Base-by-base conservation (phyloP, 208 protist genomes). In the Endotrypanum monterogeii region DNA sequence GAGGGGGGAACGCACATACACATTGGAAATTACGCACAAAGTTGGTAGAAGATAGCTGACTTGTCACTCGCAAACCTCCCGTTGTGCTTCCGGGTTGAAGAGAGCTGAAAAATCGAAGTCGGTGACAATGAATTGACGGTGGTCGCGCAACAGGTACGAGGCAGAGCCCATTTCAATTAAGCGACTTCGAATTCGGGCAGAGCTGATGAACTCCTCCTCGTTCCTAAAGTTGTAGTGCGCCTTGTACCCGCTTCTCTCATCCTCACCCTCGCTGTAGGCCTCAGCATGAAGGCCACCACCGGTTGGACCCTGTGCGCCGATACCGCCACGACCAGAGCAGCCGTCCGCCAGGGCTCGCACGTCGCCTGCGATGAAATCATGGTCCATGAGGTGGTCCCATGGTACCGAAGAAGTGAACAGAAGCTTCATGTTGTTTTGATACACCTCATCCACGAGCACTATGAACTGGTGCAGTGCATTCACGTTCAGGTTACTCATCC, bases 361-460 rank as follows among this genome's bases (percentile, higher is more conserved):
- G 52, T 60, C 75, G 23, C 56, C 71, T 41, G 16, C 51, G 20
- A 51, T 41, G 46, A 76, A 67, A 39, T 35, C 48, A 30, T 78
- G 52, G 23, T 85, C 80, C 72, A 94, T 77, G 32, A 96, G 68
- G 25, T 83, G 50, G 5, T 83, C 77, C 89, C 92, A 96, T 61
- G 87, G 90, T 25, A 94, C 89, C 30, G 85, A 73, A 6, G 80
- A 88, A 6, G 90, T 94, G 71, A 96, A 90, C 23, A 96, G 78
- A 7, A 97, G 82, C 72, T 96, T 97, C 54, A 97, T 91, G 75
- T 94, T 92, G 79, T 91, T 85, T 67, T 96, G 93, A 69, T 97
- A 97, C 30, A 97, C 73, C 78, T 96, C 91, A 67, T 97, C 93
- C 1, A 97, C 84, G 23, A 97, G 77, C 54, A 94, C 79, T 58